Conservation (phyloP, 495 filamentous ascomycete genomes). For the Penicillium chermesinum region DNA sequence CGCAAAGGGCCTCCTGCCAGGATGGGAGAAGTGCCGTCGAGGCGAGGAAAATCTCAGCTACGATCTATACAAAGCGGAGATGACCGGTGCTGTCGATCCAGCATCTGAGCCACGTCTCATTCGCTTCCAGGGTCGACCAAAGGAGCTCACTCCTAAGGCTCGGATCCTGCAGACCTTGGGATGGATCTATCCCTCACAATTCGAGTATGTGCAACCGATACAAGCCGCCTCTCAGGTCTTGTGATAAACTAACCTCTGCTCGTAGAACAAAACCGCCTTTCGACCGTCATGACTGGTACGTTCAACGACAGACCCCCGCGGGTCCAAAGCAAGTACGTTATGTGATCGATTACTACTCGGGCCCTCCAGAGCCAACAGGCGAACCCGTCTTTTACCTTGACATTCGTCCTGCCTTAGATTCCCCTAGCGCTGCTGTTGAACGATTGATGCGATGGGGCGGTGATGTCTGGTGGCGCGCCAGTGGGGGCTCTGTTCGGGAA, state of each 20-base stretch:
- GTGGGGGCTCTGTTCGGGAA: slow-evolving; percentile 58
- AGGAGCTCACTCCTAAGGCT: slow-evolving; percentile 88
- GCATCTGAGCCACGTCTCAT: slow-evolving; percentile 61
- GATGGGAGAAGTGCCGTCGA: slow-evolving; percentile 68
- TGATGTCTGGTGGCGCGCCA: slow-evolving; percentile 89
- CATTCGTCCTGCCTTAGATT: slow-evolving; percentile 89
- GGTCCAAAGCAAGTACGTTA: slow-evolving; percentile 76
- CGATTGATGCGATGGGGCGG: slow-evolving; percentile 84
- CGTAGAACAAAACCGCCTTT: slow-evolving; percentile 77
- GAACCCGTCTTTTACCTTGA: slow-evolving; percentile 97
- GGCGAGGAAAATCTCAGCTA: slow-evolving; percentile 61
- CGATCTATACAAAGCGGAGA: slow-evolving; percentile 36
- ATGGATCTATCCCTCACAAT: slow-evolving; percentile 71
- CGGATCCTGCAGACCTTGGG: slow-evolving; percentile 72
- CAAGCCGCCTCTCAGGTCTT: neutral
- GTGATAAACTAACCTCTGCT: slow-evolving; percentile 14
- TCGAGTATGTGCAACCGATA: slow-evolving; percentile 49
- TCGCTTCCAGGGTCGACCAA: slow-evolving; percentile 80
- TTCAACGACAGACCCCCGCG: slow-evolving; percentile 61
- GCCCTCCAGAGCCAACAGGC: slow-evolving; percentile 76
- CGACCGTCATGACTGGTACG: slow-evolving; percentile 96
- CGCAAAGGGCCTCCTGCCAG: slow-evolving; percentile 58
- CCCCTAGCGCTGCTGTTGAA: slow-evolving; percentile 74
- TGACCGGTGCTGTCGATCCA: slow-evolving; percentile 34
- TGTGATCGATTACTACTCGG: slow-evolving; percentile 97